These are phyloP conservation scores for Sindora glabra DNA, from an alignment of 306 rosid genomes.

Conservation along the genomic window DNA sequence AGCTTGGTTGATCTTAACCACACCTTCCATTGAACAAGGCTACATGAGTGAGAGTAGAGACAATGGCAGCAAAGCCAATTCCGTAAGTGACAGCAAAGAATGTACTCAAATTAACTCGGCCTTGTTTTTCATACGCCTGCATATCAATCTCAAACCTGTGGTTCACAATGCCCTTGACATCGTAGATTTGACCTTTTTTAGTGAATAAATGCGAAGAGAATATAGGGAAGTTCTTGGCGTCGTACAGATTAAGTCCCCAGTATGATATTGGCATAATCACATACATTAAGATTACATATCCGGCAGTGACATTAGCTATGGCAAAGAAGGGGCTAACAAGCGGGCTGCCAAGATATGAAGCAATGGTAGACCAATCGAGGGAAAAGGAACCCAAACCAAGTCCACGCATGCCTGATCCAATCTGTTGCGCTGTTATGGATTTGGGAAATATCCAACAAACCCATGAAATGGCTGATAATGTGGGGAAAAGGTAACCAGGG, in stretches of 20 bases:
- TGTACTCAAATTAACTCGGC: slow-evolving; percentile 35
- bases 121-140: slow-evolving; percentile 33
- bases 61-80: slow-evolving; percentile 54
- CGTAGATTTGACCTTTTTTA: slow-evolving; percentile 29
- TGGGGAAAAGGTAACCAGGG: slow-evolving; percentile 46
- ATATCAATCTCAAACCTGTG: slow-evolving; percentile 47
- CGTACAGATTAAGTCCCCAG: slow-evolving; percentile 46
- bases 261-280: slow-evolving; percentile 39
- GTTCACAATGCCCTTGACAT: slow-evolving; percentile 44
- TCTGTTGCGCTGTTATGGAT: slow-evolving; percentile 50
- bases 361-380: slow-evolving; percentile 53
- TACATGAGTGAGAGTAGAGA: slow-evolving; percentile 54
- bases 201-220: slow-evolving; percentile 35
- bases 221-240: slow-evolving; percentile 53
- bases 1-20: no score
- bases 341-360: slow-evolving; percentile 47
- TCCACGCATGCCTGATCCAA: slow-evolving; percentile 54
- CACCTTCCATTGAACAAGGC: slow-evolving; percentile 61
- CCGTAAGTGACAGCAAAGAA: slow-evolving; percentile 54
- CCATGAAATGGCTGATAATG: slow-evolving; percentile 52
- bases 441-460: slow-evolving; percentile 45
- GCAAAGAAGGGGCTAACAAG: slow-evolving; percentile 56
- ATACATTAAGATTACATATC: slow-evolving; percentile 37
- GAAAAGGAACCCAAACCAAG: slow-evolving; percentile 56
- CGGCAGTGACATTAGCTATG: slow-evolving; percentile 35